Conservation (phyloP, 805 yeast genomes). For the Metschnikowia similis region DNA sequence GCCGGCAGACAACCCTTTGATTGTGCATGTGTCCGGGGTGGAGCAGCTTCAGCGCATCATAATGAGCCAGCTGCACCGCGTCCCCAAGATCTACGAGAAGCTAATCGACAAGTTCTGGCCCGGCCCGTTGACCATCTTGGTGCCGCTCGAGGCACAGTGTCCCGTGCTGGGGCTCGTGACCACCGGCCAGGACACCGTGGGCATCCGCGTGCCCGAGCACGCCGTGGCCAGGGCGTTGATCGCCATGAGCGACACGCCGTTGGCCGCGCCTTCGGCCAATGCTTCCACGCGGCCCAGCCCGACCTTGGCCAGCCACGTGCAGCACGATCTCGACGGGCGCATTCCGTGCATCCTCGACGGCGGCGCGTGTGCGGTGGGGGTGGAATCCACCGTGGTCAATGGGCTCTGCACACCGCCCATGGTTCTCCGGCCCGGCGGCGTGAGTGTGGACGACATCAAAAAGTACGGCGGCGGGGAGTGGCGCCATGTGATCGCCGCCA, state of each 20-base stretch:
- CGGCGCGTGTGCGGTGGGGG: constrained; percentile 82
- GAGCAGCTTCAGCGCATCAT: constrained; percentile 65
- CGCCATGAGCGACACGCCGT: constrained; percentile 75
- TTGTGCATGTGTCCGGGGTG: constrained; percentile 79
- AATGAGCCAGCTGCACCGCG: constrained; percentile 41
- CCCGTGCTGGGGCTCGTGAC: constrained; percentile 75
- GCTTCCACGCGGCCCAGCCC: constrained; percentile 95
- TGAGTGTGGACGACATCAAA: constrained; percentile 71
- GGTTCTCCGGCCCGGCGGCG: constrained; percentile 91
- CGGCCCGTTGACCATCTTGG: constrained; percentile 84
- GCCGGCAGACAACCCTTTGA: constrained; percentile 93
- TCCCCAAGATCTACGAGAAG: constrained; percentile 66
- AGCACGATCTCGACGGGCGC: constrained; percentile 68
- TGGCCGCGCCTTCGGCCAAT: constrained; percentile 98
- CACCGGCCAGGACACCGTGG: constrained; percentile 84
- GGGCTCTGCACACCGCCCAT: constrained; percentile 83
- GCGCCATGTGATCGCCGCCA: constrained; percentile 61
- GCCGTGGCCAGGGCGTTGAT: constrained; percentile 89
- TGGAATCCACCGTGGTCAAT: constrained; percentile 91
- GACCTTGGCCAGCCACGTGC: constrained; percentile 82
- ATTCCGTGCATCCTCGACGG: constrained; percentile 90
- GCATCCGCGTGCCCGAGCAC: constrained; percentile 83
- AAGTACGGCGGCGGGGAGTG: constrained; percentile 64
- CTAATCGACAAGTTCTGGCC: constrained; percentile 84
- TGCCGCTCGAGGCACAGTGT: constrained; percentile 51